phyloP scores from a whole-genome alignment of 495 filamentous ascomycete genomes.

The Talaromyces proteolyticus region DNA sequence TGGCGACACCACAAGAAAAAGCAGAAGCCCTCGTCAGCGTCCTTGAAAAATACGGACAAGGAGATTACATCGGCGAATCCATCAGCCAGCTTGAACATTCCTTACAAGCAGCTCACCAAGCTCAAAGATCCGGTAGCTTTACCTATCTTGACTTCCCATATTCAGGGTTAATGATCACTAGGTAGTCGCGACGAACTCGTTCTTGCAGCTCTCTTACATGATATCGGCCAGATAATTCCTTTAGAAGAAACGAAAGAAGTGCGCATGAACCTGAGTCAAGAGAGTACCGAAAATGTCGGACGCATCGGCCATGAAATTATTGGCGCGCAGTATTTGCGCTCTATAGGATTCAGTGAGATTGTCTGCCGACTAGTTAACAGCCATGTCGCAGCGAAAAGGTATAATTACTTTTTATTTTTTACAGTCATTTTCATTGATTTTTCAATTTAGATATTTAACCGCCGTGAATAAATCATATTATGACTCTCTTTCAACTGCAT shows the following conservation, averaged over 20 bases:
- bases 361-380: constrained; percentile 32
- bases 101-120: constrained; percentile 35
- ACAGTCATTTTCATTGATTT: neutral
- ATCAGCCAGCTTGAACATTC: constrained; percentile 42
- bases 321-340: constrained; percentile 30
- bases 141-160: no score
- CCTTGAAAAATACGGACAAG: constrained; percentile 26
- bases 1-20: constrained; percentile 6
- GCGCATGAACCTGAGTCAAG: constrained; percentile 19
- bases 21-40: constrained; percentile 16
- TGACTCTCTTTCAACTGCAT: constrained; percentile 28
- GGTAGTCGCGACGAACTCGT: constrained; percentile 27
- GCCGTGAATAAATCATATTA: constrained; percentile 31
- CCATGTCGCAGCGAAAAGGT: constrained; percentile 41
- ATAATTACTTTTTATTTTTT: constrained; percentile 6
- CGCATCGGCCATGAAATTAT: constrained; percentile 37
- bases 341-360: constrained; percentile 30
- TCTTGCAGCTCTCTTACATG: constrained; percentile 38
- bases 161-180: no score
- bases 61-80: constrained; percentile 35
- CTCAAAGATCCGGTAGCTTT: constrained; percentile 13
- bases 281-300: constrained; percentile 26
- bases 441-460: constrained; percentile 24
- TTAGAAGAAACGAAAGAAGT: constrained; percentile 20
- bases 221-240: constrained; percentile 38